A percentile compares a stretch with the other conserved stretches of the same genome.
Conservation (phyloP, 176 grass and related monocot species). For the Zea mays region Zm-B73-REFERENCE-NAM-5.0 NC_050102.1:137405501-137406000, state of each 20-base stretch:
- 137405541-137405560: slow-evolving; percentile 84
- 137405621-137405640: slow-evolving; percentile 26
- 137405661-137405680: not conserved
- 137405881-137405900: slow-evolving; percentile 21
- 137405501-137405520: slow-evolving; percentile 74
- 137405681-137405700: not conserved
- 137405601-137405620: slow-evolving; percentile 59
- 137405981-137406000: slow-evolving; percentile 75
- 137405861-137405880: slow-evolving; percentile 38
- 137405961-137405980: slow-evolving; percentile 80
- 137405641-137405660: slow-evolving; percentile 3
- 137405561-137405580: slow-evolving; percentile 77
- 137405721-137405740: slow-evolving; percentile 8
- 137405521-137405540: slow-evolving; percentile 79
- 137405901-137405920: slow-evolving; percentile 44
- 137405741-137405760: not conserved
- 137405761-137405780: slow-evolving; percentile 46
- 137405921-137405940: slow-evolving; percentile 93
- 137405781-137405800: slow-evolving; percentile 75
- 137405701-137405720: not conserved
- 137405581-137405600: slow-evolving; percentile 68
- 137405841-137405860: slow-evolving; percentile 52
- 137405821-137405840: slow-evolving; percentile 91
- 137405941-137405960: slow-evolving; percentile 74
- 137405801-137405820: slow-evolving; percentile 85